Evolutionary conservation across 225 moss, liverwort and hornwort genomes (phyloP), one percentile per base, ranked within the genome.

Genomic region (Thuidium tamariscinum): DNA sequence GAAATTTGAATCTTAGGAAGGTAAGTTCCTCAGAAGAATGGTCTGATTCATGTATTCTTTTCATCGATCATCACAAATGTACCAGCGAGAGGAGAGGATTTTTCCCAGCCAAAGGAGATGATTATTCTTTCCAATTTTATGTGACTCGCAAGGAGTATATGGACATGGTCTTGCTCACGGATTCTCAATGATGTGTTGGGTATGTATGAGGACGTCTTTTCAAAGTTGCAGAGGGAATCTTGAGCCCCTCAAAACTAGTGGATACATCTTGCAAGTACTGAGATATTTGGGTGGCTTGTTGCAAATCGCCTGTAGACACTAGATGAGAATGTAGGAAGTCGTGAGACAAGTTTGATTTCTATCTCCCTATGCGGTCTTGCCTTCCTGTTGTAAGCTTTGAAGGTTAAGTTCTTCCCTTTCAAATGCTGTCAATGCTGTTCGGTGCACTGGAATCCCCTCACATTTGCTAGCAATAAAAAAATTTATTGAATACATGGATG

Each of bases 1-100:
- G 52, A 91, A 52, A 52, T 94, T 94, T 87, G 88, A 87, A 20
- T 71, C 88, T 36, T 94, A 91, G 84, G 68, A 20, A 79, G 77
- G 66, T 8, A 65, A 66, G 62, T 9, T 84, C 26, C 18, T 60
- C 36, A 4, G 29, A 61, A 72, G 18, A 84, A 41, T 23, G 60
- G 27, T 16, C 39, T 41, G 65, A 34, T 87, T 34, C 59, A 32
- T 87, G 55, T 52, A 39, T 39, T 30, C 13, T 46, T 18, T 70
- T 76, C 61, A 77, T 81, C 27, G 71, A 55, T 84, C 70, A 42
- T 82, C 51, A 66, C 62, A 72, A 65, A 19, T 26, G 26, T 51
- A 5, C 37, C 41, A 63, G 9, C 54, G 7, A 52, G 39, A 54
- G 51, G 49, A 88, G 66, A 13, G 73, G 48, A 30, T 73, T 48